Evolutionary conservation across 164 flowering plant species (phyloP).

Genomic region (Vitis labrusca): DNA sequence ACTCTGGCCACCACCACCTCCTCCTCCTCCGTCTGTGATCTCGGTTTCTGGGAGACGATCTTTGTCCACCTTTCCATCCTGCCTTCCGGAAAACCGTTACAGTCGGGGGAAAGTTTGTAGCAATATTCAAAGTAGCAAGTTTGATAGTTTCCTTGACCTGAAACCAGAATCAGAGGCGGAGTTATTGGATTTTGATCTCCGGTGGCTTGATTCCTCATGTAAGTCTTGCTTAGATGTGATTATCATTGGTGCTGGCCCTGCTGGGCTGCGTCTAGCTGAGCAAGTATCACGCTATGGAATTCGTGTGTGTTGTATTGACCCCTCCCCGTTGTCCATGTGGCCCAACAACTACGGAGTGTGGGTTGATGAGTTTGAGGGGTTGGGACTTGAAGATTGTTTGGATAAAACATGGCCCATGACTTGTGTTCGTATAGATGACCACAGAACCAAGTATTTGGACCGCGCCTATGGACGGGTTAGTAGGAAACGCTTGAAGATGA

Average conservation of each 20-base stretch:
- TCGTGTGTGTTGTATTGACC: slow-evolving; percentile 69
- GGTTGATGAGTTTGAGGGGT: slow-evolving; percentile 70
- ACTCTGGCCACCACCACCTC: too few species aligned
- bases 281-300: slow-evolving; percentile 54
- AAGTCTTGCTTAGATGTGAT: slow-evolving; percentile 49
- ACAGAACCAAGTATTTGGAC: slow-evolving; percentile 48
- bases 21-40: too few species aligned
- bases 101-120: slow-evolving; percentile 17
- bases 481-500: slow-evolving; percentile 47
- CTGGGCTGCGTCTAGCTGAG: slow-evolving; percentile 74
- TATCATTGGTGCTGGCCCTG: slow-evolving; percentile 74
- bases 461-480: slow-evolving; percentile 66
- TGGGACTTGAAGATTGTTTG: slow-evolving; percentile 58
- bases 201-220: slow-evolving; percentile 29
- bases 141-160: slow-evolving; percentile 58
- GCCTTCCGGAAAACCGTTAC: slow-evolving; percentile 3
- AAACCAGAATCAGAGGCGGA: slow-evolving; percentile 46
- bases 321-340: slow-evolving; percentile 71
- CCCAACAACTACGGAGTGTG: slow-evolving; percentile 82
- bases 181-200: slow-evolving; percentile 41
- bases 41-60: background rate
- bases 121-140: slow-evolving; percentile 29
- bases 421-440: slow-evolving; percentile 47
- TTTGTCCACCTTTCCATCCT: slow-evolving; percentile 1
- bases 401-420: slow-evolving; percentile 70